Evolutionary conservation across 1,284 basidiomycete species (phyloP), one percentile per base, ranked within the genome.

Genomic region (Trametes polyzona): DNA sequence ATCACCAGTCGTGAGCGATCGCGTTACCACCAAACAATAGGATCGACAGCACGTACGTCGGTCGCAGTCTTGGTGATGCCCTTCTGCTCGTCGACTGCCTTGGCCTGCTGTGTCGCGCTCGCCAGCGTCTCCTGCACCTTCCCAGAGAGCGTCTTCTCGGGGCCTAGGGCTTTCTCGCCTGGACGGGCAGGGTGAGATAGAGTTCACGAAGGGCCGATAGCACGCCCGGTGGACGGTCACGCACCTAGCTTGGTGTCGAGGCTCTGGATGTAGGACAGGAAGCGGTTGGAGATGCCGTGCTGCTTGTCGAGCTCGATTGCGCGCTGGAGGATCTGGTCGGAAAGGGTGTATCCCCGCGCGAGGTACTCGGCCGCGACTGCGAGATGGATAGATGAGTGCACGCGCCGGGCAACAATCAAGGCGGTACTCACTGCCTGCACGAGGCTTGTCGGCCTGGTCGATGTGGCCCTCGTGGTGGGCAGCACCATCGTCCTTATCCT

Each of bases 221-320:
- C 16, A 24, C 16, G n/a, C 16, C 8, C 23, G 30, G 11, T 2
- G 44, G 17, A 14, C n/a, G n/a, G 29, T 7, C 4, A 58, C 57
- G 80, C 72, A 51, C 93, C 93, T 44, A 93, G 73, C 8, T 80
- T 80, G 47, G 79, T 78, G 73, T 95, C 92, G 49, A 96, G 68
- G 26, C 76, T 73, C 36, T 85, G 78, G 71, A 96, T 81, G 74
- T 93, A 97, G 32, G 77, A 73, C 41, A 96, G 74, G 83, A 97
- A 97, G 43, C 83, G 83, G 57, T 81, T 77, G 9, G 93, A 96
- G 66, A 97, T 97, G 32, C 95, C 95, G 66, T 92, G 86, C 71
- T 93, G 86, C 55, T 81, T 76, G 75, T 96, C 94, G 48, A 95
- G 78, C 58, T 95, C 92, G 68, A 98, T 97, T 23, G 95, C 93